phyloP scores from a whole-genome alignment of 768 basidiomycete species.

The Pleurotus djamor region DNA sequence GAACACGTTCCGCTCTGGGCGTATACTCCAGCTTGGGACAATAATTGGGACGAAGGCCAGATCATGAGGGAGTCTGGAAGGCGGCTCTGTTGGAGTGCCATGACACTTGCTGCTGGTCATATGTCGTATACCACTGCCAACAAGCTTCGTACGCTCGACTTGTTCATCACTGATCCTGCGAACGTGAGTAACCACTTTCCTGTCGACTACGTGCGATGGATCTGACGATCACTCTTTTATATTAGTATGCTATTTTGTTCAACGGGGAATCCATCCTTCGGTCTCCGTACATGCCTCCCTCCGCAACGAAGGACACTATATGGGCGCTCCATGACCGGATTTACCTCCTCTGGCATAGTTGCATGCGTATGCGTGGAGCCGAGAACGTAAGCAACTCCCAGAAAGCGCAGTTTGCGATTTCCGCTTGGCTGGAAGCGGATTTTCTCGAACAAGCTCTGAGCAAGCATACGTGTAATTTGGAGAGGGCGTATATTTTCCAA shows the following conservation, averaged over 20 bases:
- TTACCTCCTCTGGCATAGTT: slow-evolving; percentile 73
- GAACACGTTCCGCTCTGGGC: slow-evolving; percentile 64
- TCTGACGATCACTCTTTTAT: slow-evolving; percentile 5
- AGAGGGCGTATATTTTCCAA: slow-evolving; percentile 65
- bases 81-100: slow-evolving; percentile 70
- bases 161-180: slow-evolving; percentile 61
- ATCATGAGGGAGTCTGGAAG: slow-evolving; percentile 71
- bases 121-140: slow-evolving; percentile 55
- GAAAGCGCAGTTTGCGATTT: slow-evolving; percentile 60
- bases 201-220: neutral
- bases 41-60: slow-evolving; percentile 57
- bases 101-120: slow-evolving; percentile 63
- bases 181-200: slow-evolving; percentile 45
- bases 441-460: slow-evolving; percentile 61
- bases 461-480: slow-evolving; percentile 63
- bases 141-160: slow-evolving; percentile 33
- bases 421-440: slow-evolving; percentile 72
- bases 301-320: slow-evolving; percentile 59
- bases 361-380: slow-evolving; percentile 57
- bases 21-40: slow-evolving; percentile 62
- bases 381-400: slow-evolving; percentile 37
- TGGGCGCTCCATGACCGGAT: slow-evolving; percentile 75
- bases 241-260: slow-evolving; percentile 70
- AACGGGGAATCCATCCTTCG: slow-evolving; percentile 62
- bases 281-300: slow-evolving; percentile 22